Conservation (phyloP, 1,284 basidiomycete species). For the Naganishia sp. region DNA sequence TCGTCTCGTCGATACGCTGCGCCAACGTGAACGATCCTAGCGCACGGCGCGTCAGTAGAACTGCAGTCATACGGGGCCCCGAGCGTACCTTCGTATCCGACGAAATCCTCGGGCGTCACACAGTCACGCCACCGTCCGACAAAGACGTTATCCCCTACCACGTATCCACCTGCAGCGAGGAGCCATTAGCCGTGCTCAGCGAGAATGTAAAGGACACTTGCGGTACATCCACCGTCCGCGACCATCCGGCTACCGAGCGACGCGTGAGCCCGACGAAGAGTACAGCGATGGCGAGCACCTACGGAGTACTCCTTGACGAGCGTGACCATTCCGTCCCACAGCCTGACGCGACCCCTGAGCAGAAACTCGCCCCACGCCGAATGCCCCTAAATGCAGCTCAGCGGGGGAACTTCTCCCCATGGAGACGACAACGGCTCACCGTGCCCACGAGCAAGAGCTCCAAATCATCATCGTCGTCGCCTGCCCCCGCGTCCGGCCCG, state of each 20-base stretch:
- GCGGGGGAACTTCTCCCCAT: neutral
- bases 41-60: too few species aligned
- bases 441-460: conserved; percentile 56
- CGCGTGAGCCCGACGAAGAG: neutral
- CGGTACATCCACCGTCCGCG: conserved; percentile 59
- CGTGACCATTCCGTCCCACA: conserved; percentile 59
- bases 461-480: conserved; percentile 43
- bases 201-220: conserved; percentile 43
- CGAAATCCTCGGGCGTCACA: conserved; percentile 51
- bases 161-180: conserved; percentile 48
- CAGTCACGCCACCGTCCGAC: conserved; percentile 55
- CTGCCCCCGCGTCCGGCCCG: conserved; percentile 27
- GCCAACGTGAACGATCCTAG: conserved; percentile 29
- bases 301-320: conserved; percentile 58
- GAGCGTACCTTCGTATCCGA: conserved; percentile 49
- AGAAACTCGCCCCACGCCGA: conserved; percentile 59
- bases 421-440: conserved; percentile 26
- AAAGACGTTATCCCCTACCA: conserved; percentile 47
- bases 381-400: conserved; percentile 49
- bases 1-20: conserved; percentile 24
- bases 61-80: neutral
- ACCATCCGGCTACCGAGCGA: conserved; percentile 49
- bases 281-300: conserved; percentile 33
- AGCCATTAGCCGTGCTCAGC: conserved; percentile 44
- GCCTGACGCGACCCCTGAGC: conserved; percentile 56